Evolutionary conservation across 345 rosid genomes (phyloP), one percentile per base, ranked within the genome.

Genomic region (Eucalyptus melliodora): DNA sequence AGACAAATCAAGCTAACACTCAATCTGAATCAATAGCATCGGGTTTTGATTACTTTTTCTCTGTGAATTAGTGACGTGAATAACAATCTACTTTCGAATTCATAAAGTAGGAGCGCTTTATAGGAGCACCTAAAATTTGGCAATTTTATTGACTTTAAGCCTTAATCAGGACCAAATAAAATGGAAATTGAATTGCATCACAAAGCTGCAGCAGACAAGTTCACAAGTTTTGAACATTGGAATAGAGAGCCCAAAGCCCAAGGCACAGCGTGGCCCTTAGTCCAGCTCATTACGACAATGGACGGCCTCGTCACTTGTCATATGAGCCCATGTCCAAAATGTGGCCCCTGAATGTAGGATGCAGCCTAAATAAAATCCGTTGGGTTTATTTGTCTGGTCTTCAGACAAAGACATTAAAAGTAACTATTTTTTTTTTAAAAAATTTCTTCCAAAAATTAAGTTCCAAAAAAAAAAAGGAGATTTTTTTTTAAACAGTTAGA

Each of bases 21-120:
- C 4, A 19, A 34, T 69, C 4, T 34, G 7, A 69, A 69, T 5
- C 11, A 34, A 9, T 9, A 9, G 4, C 1, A 0, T 69, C 0
- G 1, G 2, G 7, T 69, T 69, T 69, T 10, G 6, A 1, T 16
- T 19, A 16, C 11, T 24, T 69, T 16, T 9, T 16, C 2, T 69
- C 0, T 9, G 1, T 31, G 81, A 16, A 9, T 34, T 21, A 5
- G 44, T 9, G 1, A 34, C 2, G 13, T 34, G 4, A 3, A 69
- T 17, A 19, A 34, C 0, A 13, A 34, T 34, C 8, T 42, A 6
- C 4, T 42, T 72, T 72, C 3, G 23, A 19, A 19, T 34, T 10
- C 82, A 19, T 5, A 19, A 10, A 4, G 47, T 2, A 45, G 47
- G 47, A 45, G 11, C 47, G 44, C 44, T 42, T 42, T 42, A 42